A percentile compares a stretch with the other conserved stretches of the same genome.
phyloP scores from a whole-genome alignment of 2,329 filamentous ascomycete genomes.

The Beauveria sp. region DNA sequence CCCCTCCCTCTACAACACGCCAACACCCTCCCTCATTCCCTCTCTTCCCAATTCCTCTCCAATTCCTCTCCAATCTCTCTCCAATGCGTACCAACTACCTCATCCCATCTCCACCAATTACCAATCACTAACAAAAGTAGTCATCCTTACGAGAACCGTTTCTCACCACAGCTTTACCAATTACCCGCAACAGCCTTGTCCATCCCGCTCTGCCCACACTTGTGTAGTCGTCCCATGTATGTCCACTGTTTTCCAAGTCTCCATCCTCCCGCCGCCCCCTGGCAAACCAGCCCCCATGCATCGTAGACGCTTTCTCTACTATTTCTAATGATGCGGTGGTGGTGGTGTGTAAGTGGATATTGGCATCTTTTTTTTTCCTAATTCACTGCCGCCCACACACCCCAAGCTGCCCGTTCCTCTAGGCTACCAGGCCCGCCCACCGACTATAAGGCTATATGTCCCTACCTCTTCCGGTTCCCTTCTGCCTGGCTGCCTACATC shows the following conservation, averaged over 20 bases:
- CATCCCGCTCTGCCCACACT: background rate
- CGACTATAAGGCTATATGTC: constrained; percentile 4
- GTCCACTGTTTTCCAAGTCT: constrained; percentile 17
- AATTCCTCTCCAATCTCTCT: background rate
- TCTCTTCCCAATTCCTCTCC: background rate
- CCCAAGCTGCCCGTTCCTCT: background rate
- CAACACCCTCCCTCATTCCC: background rate
- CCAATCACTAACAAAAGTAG: background rate
- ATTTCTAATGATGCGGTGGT: background rate
- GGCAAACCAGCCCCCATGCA: background rate
- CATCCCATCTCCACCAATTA: background rate
- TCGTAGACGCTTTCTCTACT: background rate
- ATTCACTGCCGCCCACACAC: background rate
- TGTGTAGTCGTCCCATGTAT: constrained; percentile 19
- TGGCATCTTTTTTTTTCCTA: background rate
- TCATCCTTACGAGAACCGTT: background rate
- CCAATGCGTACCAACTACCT: too few relatives aligned
- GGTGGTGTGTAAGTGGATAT: background rate
- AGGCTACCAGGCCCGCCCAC: background rate
- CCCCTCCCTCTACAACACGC: background rate
- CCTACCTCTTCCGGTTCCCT: background rate
- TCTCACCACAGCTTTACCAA: background rate
- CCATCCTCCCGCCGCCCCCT: background rate
- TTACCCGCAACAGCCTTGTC: background rate
- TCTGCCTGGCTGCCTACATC: background rate